phyloP scores from a whole-genome alignment of 805 yeast species.

The fission yeast (Schizosaccharomyces pombe) region DNA sequence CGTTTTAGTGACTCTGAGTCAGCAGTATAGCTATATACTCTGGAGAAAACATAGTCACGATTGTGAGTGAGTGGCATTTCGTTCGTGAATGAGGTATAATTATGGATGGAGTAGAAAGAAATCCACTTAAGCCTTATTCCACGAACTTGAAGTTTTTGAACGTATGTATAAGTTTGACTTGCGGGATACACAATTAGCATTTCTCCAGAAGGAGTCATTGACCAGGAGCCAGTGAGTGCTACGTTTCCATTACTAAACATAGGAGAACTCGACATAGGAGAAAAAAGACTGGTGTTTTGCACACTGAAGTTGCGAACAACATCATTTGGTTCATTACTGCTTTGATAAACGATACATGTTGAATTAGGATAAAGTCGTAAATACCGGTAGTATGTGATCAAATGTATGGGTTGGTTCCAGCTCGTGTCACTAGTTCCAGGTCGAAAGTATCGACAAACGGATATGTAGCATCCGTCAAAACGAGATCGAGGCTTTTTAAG shows the following conservation, averaged over 20 bases:
- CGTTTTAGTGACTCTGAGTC: too few species aligned
- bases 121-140: neutral
- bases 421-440: constrained; percentile 52
- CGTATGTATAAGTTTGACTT: neutral
- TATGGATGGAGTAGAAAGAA: neutral
- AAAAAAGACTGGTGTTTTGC: neutral
- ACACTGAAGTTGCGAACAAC: constrained; percentile 34
- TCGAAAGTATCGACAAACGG: constrained; percentile 61
- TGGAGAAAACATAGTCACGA: neutral
- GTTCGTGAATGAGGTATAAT: neutral
- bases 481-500: constrained; percentile 51
- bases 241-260: neutral
- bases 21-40: neutral
- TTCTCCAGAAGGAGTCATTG: neutral
- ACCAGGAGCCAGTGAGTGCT: neutral
- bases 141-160: neutral
- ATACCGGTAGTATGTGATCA: constrained; percentile 75
- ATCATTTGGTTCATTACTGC: constrained; percentile 44
- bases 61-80: neutral
- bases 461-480: constrained; percentile 62
- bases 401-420: constrained; percentile 53
- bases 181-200: neutral
- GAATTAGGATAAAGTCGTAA: constrained; percentile 65
- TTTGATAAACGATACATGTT: constrained; percentile 39
- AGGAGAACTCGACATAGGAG: neutral